Evolutionary conservation across 1,284 basidiomycete species (phyloP), one percentile per base, ranked within the genome.

Genomic region (Flammula alnicola): DNA sequence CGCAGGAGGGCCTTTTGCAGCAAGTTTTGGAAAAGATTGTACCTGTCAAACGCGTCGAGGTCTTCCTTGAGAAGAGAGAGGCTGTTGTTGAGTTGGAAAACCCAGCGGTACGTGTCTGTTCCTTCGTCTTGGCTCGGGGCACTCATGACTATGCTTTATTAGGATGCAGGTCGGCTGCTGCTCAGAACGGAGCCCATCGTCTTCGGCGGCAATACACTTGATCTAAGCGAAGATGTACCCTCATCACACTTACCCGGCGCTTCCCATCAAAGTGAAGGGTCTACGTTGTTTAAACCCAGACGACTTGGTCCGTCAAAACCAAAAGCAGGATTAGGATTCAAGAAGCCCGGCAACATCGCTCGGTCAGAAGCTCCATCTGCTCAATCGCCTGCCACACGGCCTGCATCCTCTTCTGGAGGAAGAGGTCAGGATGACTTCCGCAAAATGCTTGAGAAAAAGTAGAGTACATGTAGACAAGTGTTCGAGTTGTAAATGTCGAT

Each of bases 1-100:
- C 74, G 29, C 91, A 95, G 63, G 95, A 97, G 65, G 94, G 89
- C 0, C 73, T 97, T 1, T 68, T 98, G 17, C 95, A 98, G 61
- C 95, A 98, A 73, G 73, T 75, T 0, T 72, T 98, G 5, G 91
- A 94, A 66, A 95, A 93, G 68, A 68, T 88, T 36, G 81, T 81
- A 0, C 68, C 74, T 4, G 84, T 97, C 22, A 84, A 80, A 46
- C 80, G 89, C 1, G 78, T 96, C 0, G 91, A 94, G 61, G 76
- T 95, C 1, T 88, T 92, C 57, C 66, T 71, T 6, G 80, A 84
- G 45, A 70, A 68, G 37, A 71, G 77, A 12, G 86, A 94, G 64
- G 95, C 93, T 1, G 70, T 89, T 1, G 85, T 89, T 1, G 91
- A 95, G 64, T 73, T 96, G 20, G 80, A 86, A 47, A 87, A 73